Base-by-base conservation (phyloP, 169 alveolate genomes). In the Eimeria sp. region DNA sequence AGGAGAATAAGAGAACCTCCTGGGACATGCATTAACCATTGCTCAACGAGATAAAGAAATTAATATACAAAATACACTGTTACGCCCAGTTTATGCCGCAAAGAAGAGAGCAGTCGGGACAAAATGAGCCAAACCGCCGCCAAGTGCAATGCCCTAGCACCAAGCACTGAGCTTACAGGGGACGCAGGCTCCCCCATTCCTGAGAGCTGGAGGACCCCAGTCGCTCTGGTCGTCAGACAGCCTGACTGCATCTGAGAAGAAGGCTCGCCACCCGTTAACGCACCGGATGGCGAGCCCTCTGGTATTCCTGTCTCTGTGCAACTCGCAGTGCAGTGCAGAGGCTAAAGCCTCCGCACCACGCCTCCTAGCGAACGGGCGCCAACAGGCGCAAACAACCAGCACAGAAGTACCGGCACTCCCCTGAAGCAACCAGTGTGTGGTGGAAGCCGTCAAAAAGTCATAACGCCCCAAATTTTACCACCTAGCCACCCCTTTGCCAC, bases 21-120 rank as follows among this genome's bases (percentile, higher is more conserved):
- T 37, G 56, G 37, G 58, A 4, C 83, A 11, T 74, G 83, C 16
- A 18, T 18, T 74, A 8, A 23, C 56, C 82, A 40, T 20, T 72
- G 83, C 18, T 40, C 6, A 74, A 74, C 83, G 58, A 16, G 58
- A 0, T 64, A 64, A 64, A 9, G 74, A 37, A n/a, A 74, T 23
- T 8, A 37, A 40, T 40, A 37, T 18, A 20, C 33, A 6, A 18
- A 20, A 13, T 74, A 56, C 54, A 40, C 33, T 58, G 18, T 74
- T 4, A 16, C 54, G 83, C 83, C 33, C 56, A 74, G 25, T 30
- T 16, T 18, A 2, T 16, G 83, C 33, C 83, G 83, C 83, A 74
- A 40, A 40, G 89, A 80, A 80, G 49, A 80, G 49, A 49, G 49
- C 89, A 49, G n/a, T 80, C 89, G 13, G 89, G 25, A 80, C 49